Evolutionary conservation across 2,329 filamentous ascomycete genomes (phyloP), one percentile per base, ranked within the genome.

Genomic region (Juglanconis oblonga): DNA sequence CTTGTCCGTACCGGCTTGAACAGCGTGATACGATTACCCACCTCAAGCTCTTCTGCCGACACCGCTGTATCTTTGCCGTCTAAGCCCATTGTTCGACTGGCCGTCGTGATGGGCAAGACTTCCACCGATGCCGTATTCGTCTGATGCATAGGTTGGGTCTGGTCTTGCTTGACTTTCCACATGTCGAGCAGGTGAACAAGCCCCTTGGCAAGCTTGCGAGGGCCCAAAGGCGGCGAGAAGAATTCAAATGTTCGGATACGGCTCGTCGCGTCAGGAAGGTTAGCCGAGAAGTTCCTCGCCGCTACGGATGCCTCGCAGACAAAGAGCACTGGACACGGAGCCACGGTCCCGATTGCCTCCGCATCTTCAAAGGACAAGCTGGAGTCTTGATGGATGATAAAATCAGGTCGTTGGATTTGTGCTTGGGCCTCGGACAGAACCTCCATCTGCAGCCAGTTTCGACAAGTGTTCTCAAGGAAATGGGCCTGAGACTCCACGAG

Each of bases 171-270:
- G 1, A 44, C 42, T 50, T 42, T 55, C 59, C 59, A 62, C 55
- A 62, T 62, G 9, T 54, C 56, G 5, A 62, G 59, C 24, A 62
- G 48, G 47, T 62, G 60, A 3, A 68, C 60, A 24, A 76, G 65
- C 2, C 71, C 66, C 24, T 72, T 72, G 13, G 73, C 72, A 0
- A 76, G 65, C 58, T 75, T 76, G 17, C 72, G 72, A 5, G 74
- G 73, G 0, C 74, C 74, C 4, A 73, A 74, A 70, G 75, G 75
- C 52, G 75, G 74, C 1, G 73, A 74, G 17, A 75, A 70, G 48
- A 74, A 75, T 52, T 76, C 74, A 9, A 74, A 68, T 13, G 74
- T 62, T 1, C 66, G 67, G 14, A 59, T 58, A 40, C 64, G 32
- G 62, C 62, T 60, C 29, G 62, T 55, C n/a, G 64, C 59, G 44